A percentile compares a stretch with the other conserved stretches of the same genome.
Evolutionary conservation across 73 alveolate genomes (phyloP).

Genomic region (Stentor roeselii): DNA sequence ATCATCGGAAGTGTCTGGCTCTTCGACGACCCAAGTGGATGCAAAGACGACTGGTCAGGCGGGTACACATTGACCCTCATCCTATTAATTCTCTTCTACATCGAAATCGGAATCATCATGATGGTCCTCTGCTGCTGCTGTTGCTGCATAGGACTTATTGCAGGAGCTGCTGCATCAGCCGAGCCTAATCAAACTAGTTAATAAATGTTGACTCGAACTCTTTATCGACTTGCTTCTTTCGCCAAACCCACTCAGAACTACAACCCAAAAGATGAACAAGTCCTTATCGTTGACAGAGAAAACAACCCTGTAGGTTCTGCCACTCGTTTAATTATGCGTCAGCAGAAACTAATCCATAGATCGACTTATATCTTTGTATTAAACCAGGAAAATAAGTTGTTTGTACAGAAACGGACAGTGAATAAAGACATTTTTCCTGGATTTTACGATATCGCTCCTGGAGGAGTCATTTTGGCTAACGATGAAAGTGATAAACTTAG

Average conservation of each 20-base stretch:
- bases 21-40: too few relatives aligned
- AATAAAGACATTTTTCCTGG: constrained; percentile 80
- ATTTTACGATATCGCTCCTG: constrained; percentile 56
- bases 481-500: constrained; percentile 31
- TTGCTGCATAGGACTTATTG: background rate
- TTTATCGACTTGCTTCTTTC: background rate
- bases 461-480: constrained; percentile 64
- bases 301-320: constrained; percentile 51
- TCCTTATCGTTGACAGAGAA: constrained; percentile 60
- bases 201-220: background rate
- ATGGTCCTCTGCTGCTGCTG: background rate
- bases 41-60: background rate
- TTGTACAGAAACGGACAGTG: constrained; percentile 56
- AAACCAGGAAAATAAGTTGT: constrained; percentile 51
- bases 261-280: constrained; percentile 43
- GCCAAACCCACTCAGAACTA: background rate
- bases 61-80: background rate
- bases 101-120: background rate
- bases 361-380: constrained; percentile 54
- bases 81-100: background rate
- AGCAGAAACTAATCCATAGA: constrained; percentile 62
- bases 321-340: constrained; percentile 51
- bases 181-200: background rate
- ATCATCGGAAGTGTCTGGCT: background rate
- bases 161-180: background rate